Conservation (phyloP, 352 stramenopile species). For the Globisporangium mamillatum region DNA sequence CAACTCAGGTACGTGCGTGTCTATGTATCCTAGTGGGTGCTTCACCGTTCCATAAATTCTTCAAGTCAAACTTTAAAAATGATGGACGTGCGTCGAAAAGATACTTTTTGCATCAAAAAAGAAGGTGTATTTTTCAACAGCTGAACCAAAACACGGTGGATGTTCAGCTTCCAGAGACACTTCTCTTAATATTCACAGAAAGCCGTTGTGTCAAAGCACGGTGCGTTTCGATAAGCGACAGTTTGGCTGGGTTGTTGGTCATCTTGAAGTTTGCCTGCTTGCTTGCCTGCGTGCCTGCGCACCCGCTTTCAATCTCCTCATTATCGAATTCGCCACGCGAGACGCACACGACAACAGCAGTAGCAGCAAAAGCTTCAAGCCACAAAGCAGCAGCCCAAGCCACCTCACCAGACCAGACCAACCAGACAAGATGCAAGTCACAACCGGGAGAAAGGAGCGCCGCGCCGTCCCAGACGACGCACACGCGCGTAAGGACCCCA, state of each 20-base stretch:
- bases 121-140: background rate
- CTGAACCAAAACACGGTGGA: background rate
- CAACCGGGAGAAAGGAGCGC: slow-evolving; percentile 24
- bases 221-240: background rate
- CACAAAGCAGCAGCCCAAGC: background rate
- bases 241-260: background rate
- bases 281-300: no score
- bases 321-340: slow-evolving; percentile 12
- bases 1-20: background rate
- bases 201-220: slow-evolving; percentile 1
- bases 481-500: slow-evolving; percentile 14
- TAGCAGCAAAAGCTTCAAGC: background rate
- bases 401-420: background rate
- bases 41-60: background rate
- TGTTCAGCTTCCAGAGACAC: background rate
- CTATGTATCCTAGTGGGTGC: background rate
- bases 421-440: slow-evolving; percentile 34
- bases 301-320: background rate
- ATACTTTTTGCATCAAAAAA: slow-evolving; percentile 5
- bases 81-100: background rate
- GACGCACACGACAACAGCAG: slow-evolving; percentile 3
- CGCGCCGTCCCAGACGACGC: slow-evolving; percentile 19
- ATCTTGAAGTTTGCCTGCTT: background rate
- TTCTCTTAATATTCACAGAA: background rate
- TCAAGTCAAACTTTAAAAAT: background rate